Evolutionary conservation across 2,329 filamentous ascomycete species (phyloP).

Genomic region (Elsinoe fawcettii): DNA sequence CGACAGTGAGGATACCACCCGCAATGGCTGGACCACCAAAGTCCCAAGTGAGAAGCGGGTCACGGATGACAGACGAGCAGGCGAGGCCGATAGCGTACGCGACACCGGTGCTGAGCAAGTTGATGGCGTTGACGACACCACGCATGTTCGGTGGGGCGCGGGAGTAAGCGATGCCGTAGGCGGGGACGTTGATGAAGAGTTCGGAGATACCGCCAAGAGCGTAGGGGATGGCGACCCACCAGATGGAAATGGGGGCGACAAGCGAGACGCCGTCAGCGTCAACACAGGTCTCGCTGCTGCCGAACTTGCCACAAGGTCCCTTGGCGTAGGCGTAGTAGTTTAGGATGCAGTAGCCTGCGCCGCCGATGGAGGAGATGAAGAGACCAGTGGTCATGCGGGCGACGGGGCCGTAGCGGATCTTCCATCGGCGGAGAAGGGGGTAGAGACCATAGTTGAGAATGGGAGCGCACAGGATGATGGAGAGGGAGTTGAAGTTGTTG

Average conservation of each 20-base stretch:
- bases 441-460: slow-evolving; percentile 39
- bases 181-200: slow-evolving; percentile 38
- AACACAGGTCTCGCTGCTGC: slow-evolving; percentile 31
- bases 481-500: slow-evolving; percentile 39
- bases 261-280: slow-evolving; percentile 26
- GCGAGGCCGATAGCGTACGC: slow-evolving; percentile 32
- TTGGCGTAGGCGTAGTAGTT: slow-evolving; percentile 42
- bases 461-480: slow-evolving; percentile 38
- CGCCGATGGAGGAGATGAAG: slow-evolving; percentile 41
- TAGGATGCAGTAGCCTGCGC: slow-evolving; percentile 33
- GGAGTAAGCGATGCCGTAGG: slow-evolving; percentile 40
- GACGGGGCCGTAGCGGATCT: slow-evolving; percentile 40
- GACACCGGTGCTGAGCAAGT: slow-evolving; percentile 36
- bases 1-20: slow-evolving; percentile 39
- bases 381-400: slow-evolving; percentile 45
- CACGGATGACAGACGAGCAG: slow-evolving; percentile 30
- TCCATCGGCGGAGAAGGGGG: slow-evolving; percentile 35
- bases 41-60: slow-evolving; percentile 44
- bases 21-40: slow-evolving; percentile 45
- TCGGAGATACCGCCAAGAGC: slow-evolving; percentile 34
- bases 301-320: slow-evolving; percentile 38
- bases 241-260: slow-evolving; percentile 35
- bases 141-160: slow-evolving; percentile 38
- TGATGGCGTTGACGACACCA: slow-evolving; percentile 35
- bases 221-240: slow-evolving; percentile 35